Evolutionary conservation across 2,329 filamentous ascomycete genomes (phyloP), one percentile per base, ranked within the genome.

Genomic region (Exophiala sp.): DNA sequence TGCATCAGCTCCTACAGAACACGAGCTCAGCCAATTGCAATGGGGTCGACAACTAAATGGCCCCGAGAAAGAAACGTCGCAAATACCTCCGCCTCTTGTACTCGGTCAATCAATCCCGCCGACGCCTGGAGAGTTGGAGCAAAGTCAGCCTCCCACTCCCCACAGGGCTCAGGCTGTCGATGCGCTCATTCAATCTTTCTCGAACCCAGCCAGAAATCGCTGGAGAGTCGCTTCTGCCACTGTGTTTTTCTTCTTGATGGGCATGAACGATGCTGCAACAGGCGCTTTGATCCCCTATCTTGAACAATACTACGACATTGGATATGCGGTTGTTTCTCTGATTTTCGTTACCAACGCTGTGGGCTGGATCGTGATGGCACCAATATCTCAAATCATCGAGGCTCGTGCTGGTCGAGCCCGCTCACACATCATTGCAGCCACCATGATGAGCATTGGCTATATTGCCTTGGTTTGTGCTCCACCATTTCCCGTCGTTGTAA

Each of bases 261-360:
- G 88, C 0, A 71, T 94, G 54, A 88, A 83, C 62, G 90, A 95
- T 69, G 82, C 84, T 39, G 85, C 87, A 0, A 83, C 88, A 1
- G 89, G 89, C 65, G 88, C 89, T 9, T 66, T 94, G 53, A 88
- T 95, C 62, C 89, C 89, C 0, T 90, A 90, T 65, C 87, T 95
- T 69, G 87, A 92, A 67, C 76, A 73, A 68, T 82, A 87, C 63
- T 95, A 92, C 65, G 62, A 77, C 54, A 89, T 94, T 52, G 86
- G 85, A 39, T 92, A 94, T 67, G 86, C 84, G 2, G 71, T 89
- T 7, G 87, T 94, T 2, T 92, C 89, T 1, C 75, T 92, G 35
- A 88, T 95, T 65, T 95, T 94, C 73, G 80, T 94, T 29, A 82
- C 85, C 41, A 88, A 88, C 62, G 88, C 89, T 0, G 60, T 86